Percentiles rank a stretch among this genome's conserved stretches.
Conservation (phyloP, 441 rosid genomes). For the Populus trichocarpa region DNA sequence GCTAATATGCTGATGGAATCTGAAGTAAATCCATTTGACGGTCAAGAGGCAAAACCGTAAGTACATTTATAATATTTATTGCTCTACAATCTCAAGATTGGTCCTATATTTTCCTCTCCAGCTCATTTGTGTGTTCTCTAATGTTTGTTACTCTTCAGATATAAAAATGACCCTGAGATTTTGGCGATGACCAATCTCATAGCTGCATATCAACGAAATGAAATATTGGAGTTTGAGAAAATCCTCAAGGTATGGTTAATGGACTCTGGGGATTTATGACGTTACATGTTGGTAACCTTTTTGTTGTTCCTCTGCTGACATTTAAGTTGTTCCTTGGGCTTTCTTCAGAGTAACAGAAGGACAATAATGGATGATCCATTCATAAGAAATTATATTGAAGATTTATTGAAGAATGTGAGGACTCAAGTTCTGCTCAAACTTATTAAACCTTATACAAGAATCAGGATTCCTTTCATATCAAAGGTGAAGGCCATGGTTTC, state of each 20-base stretch:
- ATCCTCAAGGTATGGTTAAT: slow-evolving; percentile 72
- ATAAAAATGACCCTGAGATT: slow-evolving; percentile 98
- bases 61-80: slow-evolving; percentile 19
- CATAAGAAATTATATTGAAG: slow-evolving; percentile 94
- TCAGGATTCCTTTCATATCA: slow-evolving; percentile 91
- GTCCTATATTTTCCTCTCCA: slow-evolving; percentile 4
- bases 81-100: not conserved
- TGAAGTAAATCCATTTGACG: slow-evolving; percentile 98
- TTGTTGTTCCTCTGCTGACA: not conserved
- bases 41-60: slow-evolving; percentile 99
- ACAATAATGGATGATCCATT: slow-evolving; percentile 99
- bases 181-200: slow-evolving; percentile 97
- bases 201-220: slow-evolving; percentile 97
- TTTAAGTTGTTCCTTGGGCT: slow-evolving; percentile 15
- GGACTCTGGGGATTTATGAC: not conserved
- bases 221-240: slow-evolving; percentile 94
- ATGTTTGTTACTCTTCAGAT: slow-evolving; percentile 42
- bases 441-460: slow-evolving; percentile 93
- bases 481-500: slow-evolving; percentile 39
- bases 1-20: slow-evolving; percentile 99
- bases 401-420: slow-evolving; percentile 93
- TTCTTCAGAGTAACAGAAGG: slow-evolving; percentile 75
- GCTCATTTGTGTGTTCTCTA: not conserved
- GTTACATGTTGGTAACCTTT: not conserved
- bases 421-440: slow-evolving; percentile 98